Evolutionary conservation across 306 rosid species (phyloP), one percentile per base, ranked within the genome.

Genomic region (Rosa multiflora): DNA sequence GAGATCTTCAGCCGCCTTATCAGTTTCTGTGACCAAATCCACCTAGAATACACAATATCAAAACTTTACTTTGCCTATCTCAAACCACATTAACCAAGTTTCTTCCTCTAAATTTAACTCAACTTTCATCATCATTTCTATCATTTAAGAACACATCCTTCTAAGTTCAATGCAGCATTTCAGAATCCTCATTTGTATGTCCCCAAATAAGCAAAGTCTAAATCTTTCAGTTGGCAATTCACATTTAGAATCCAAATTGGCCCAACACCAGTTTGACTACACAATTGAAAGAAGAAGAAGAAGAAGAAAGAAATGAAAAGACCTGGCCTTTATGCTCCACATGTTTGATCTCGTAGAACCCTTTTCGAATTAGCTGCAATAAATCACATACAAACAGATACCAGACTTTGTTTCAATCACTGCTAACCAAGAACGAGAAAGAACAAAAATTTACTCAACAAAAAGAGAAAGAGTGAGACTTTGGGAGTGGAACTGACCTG

Each of bases 11-110:
- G 98, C 93, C 42, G 96, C 98, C 91, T 95, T 95, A 78, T 95
- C 99, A 81, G 99, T 93, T 88, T 90, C 99, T 4, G 99, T 95
- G 76, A 93, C 99, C 92, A 95, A 89, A 88, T 95, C 99, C 79
- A 93, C 98, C 99, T 93, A 83, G 71, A 76, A 64, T 80, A 74
- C 82, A 75, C 80, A 85, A 70, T n/a, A 8, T 43, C 7, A 58
- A 40, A 55, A 42, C 35, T 10, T 21, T 6, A 3, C 9, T 68
- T 64, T 40, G 68, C 58, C 47, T 21, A 21, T 61, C 62, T 48
- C 46, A 21, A 71, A n/a, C 20, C 61, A 59, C 67, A 74, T 0
- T 0, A 75, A n/a, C 17, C 5, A 73, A 51, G 7, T 56, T 53
- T 15, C 10, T 29, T 47, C 29, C 37, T 17, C 9, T 59, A 40